Conservation (phyloP, 345 rosid species). For the Viola odorata region DNA sequence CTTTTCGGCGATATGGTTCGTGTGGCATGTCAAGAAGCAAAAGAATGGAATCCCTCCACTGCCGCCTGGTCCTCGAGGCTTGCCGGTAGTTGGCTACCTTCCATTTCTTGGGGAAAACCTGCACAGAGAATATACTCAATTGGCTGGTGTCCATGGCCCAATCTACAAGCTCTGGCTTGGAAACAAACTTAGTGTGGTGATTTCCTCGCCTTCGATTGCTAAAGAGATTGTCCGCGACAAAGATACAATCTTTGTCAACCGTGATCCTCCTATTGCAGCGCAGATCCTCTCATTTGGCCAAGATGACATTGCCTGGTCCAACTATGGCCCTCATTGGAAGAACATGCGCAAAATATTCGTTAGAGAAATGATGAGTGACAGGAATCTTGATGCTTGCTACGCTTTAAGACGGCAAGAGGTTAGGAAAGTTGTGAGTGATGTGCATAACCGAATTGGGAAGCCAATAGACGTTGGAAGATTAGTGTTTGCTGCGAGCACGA, state of each 20-base stretch:
- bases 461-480: constrained; percentile 30
- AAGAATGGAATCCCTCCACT: background rate
- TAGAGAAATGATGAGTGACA: constrained; percentile 30
- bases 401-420: constrained; percentile 25
- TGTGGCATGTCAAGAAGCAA: background rate
- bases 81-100: constrained; percentile 45
- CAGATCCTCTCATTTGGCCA: constrained; percentile 15
- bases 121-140: constrained; percentile 24
- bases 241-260: constrained; percentile 28
- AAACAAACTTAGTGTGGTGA: constrained; percentile 22
- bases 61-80: constrained; percentile 38
- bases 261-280: constrained; percentile 27
- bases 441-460: constrained; percentile 13
- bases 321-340: constrained; percentile 26
- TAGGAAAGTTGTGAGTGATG: constrained; percentile 10
- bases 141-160: constrained; percentile 28
- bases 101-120: constrained; percentile 34
- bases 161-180: constrained; percentile 40
- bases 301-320: constrained; percentile 23
- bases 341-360: constrained; percentile 30
- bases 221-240: constrained; percentile 39
- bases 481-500: constrained; percentile 11
- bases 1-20: background rate
- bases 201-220: constrained; percentile 28
- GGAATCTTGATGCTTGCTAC: constrained; percentile 30